Conservation (phyloP, 345 rosid genomes). For the Theobroma cacao region DNA sequence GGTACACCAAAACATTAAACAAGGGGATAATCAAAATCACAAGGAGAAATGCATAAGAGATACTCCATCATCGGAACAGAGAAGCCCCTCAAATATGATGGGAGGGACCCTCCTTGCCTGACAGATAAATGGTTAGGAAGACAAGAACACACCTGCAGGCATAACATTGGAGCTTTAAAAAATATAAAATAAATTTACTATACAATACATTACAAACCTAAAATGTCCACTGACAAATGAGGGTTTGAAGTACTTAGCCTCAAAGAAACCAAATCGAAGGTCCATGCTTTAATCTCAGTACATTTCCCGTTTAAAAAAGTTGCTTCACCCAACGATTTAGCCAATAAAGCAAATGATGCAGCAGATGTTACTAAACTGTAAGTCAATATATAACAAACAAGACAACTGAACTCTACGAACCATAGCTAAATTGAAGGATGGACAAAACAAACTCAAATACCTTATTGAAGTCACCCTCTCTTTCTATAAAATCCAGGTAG, state of each 20-base stretch:
- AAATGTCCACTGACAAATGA: constrained; percentile 73
- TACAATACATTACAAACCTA: constrained; percentile 62
- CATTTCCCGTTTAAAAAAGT: constrained; percentile 88
- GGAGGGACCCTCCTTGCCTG: constrained; percentile 98
- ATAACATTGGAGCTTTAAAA: constrained; percentile 88
- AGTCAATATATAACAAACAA: constrained; percentile 58
- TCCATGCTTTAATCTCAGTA: constrained; percentile 93
- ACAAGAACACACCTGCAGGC: constrained; percentile 94
- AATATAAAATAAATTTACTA: constrained; percentile 29
- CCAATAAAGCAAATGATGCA: constrained; percentile 95
- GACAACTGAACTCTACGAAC: constrained; percentile 62
- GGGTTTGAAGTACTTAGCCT: constrained; percentile 95
- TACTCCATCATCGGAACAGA: constrained; percentile 79
- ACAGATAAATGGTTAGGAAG: constrained; percentile 95
- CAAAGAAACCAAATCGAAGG: constrained; percentile 86
- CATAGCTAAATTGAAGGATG: constrained; percentile 31
- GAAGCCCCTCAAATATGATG: constrained; percentile 81
- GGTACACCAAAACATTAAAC: constrained; percentile 14
- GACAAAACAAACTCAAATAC: constrained; percentile 52
- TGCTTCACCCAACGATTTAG: constrained; percentile 98
- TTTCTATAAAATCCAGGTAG: constrained; percentile 79
- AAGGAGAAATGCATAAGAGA: constrained; percentile 76
- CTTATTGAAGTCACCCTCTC: constrained; percentile 84
- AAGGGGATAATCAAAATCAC: constrained; percentile 48
- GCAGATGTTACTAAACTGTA: constrained; percentile 93